Evolutionary conservation across 2,329 filamentous ascomycete species (phyloP), one percentile per base, ranked within the genome.

Genomic region (Byssochlamys sp.): DNA sequence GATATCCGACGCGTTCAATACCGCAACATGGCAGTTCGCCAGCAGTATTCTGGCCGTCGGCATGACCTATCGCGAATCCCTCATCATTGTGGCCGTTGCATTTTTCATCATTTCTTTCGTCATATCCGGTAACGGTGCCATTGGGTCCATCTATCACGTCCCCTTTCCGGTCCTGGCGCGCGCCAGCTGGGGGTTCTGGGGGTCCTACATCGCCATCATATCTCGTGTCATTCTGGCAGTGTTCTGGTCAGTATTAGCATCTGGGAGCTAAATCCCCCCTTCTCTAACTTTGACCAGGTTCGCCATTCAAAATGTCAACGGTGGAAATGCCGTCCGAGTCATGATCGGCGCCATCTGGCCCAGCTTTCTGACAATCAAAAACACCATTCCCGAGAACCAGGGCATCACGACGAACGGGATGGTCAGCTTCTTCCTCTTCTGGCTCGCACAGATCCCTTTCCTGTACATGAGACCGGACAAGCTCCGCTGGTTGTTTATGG

Each of bases 231-330:
- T 83, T 57, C 75, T 83, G 2, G 81, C 80, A 4, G 67, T 83
- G 19, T 82, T 84, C 69, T 84, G 81, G 39, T 45, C 39, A 45
- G 39, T 45, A 19, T 39, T 19, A 2, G 3, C 6, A 45, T 45
- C 39, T 45, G n/a, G n/a, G 10, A 45, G 9, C n/a, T 6, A 39
- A n/a, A 5, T 19, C 4, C 39, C 9, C n/a, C n/a, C 39, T 2
- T 45, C 2, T 19, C 39, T 45, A 5, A 45, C 39, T 19, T 39
- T 1, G n/a, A 45, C n/a, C 2, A 45, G 39, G 86, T 83, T 87
- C 55, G 83, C 84, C 0, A 85, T 88, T 52, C 84, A 87, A 62
- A 83, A 81, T 48, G 82, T 83, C 59, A 85, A 85, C 61, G 84
- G 85, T 0, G 83, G 80, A 0, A 80, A 81, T 57, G 74, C 77